Evolutionary conservation across 2,329 filamentous ascomycete genomes (phyloP).

Genomic region (Fusarium fujikuroi): DNA sequence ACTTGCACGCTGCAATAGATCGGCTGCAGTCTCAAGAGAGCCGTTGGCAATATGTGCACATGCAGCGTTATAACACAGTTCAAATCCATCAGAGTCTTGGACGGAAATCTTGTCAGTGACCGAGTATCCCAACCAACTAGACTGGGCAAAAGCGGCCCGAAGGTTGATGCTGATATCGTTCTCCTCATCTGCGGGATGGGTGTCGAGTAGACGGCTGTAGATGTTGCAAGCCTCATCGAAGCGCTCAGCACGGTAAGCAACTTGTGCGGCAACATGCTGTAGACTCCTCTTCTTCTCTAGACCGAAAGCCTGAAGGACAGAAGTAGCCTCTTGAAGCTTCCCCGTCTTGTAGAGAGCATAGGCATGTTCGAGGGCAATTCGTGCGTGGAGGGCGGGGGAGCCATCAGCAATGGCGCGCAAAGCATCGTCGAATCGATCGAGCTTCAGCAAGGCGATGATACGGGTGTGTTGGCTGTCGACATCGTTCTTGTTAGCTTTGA

Average conservation of each 20-base stretch:
- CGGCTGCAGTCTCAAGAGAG: constrained; percentile 71
- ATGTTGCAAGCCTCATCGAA: constrained; percentile 73
- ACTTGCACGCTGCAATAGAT: constrained; percentile 75
- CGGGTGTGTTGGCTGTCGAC: constrained; percentile 73
- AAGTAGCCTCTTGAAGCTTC: constrained; percentile 72
- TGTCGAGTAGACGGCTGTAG: constrained; percentile 68
- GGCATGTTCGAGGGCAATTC: constrained; percentile 74
- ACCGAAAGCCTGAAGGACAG: constrained; percentile 50
- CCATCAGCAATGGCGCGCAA: constrained; percentile 73
- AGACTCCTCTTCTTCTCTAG: constrained; percentile 49
- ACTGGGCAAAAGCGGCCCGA: constrained; percentile 77
- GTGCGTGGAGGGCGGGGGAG: constrained; percentile 68
- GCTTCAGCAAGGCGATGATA: constrained; percentile 79
- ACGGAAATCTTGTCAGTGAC: constrained; percentile 61
- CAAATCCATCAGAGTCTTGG: constrained; percentile 76
- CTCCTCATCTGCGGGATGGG: constrained; percentile 67
- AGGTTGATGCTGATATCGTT: constrained; percentile 82
- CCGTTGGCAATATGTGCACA: constrained; percentile 77
- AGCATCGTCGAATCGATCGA: constrained; percentile 85
- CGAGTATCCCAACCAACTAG: constrained; percentile 71
- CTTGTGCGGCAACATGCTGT: constrained; percentile 70
- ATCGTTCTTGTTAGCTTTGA: constrained; percentile 70
- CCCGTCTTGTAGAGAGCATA: constrained; percentile 89
- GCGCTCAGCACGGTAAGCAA: constrained; percentile 78
- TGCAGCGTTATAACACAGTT: constrained; percentile 83